phyloP scores from a whole-genome alignment of 306 rosid species.

The Trichosanthes truncata region DNA sequence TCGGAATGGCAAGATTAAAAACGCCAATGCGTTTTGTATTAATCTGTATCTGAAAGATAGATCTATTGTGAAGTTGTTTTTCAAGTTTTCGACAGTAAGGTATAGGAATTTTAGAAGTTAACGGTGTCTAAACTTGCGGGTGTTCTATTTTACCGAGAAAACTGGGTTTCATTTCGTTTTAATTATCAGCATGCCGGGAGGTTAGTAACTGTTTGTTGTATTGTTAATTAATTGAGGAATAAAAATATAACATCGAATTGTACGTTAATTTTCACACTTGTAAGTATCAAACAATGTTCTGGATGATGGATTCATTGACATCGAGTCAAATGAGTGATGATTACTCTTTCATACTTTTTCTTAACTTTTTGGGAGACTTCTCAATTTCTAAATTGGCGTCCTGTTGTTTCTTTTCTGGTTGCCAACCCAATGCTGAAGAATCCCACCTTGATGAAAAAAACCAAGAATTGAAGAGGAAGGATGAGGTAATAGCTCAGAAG shows the following conservation, averaged over 20 bases:
- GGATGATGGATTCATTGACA: neutral
- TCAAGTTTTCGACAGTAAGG: neutral
- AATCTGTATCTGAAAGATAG: neutral
- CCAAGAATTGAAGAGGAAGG: constrained; percentile 47
- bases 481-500: constrained; percentile 44
- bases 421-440: constrained; percentile 39
- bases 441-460: constrained; percentile 42
- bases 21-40: neutral
- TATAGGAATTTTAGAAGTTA: neutral
- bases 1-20: neutral
- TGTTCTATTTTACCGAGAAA: neutral
- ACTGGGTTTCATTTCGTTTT: neutral
- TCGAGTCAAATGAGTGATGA: neutral
- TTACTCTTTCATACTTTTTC: neutral
- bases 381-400: neutral
- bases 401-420: neutral
- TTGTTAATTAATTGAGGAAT: neutral
- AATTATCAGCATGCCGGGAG: neutral
- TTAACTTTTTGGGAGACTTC: neutral
- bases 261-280: neutral
- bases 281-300: neutral
- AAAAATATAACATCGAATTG: neutral
- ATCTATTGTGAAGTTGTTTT: neutral
- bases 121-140: neutral
- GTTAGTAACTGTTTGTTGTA: neutral